Conservation (phyloP, 2,329 filamentous ascomycete species). For the Ramularia endophylla region DNA sequence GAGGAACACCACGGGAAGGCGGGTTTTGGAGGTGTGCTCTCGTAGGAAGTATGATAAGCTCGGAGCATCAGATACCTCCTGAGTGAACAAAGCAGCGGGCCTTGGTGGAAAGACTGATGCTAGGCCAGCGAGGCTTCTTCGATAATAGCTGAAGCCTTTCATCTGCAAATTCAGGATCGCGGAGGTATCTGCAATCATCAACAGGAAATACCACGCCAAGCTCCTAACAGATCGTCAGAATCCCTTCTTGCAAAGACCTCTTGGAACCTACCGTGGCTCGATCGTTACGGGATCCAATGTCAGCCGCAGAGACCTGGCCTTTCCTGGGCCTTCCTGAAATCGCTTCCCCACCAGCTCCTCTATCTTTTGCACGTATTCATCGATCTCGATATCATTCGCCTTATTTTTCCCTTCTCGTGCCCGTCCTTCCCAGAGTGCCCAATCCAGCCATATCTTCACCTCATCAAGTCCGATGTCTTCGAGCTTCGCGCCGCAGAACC, state of each 20-base stretch:
- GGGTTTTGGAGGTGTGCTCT: conserved; percentile 54
- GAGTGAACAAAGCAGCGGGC: conserved; percentile 44
- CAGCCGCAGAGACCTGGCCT: conserved; percentile 54
- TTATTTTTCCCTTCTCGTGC: conserved; percentile 54
- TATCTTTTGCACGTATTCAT: conserved; percentile 49
- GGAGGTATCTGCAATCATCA: conserved; percentile 48
- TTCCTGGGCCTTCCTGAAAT: conserved; percentile 51
- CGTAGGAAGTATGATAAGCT: conserved; percentile 60
- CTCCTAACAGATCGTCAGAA: too few relatives aligned
- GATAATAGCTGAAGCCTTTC: conserved; percentile 23
- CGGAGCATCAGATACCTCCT: conserved; percentile 43
- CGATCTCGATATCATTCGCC: conserved; percentile 47
- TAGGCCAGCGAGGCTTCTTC: conserved; percentile 28
- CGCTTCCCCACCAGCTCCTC: conserved; percentile 49
- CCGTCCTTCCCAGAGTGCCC: conserved; percentile 60
- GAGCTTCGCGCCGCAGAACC: conserved; percentile 58
- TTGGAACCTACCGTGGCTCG: too few relatives aligned
- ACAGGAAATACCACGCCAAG: conserved; percentile 55
- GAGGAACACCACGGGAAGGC: conserved; percentile 59
- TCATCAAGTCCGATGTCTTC: conserved; percentile 61
- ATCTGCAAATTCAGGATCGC: conserved; percentile 18
- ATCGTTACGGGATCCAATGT: conserved; percentile 60
- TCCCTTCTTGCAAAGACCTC: too few relatives aligned
- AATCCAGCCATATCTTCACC: conserved; percentile 59
- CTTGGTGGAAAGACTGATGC: conserved; percentile 54